Conservation (phyloP, 2,329 filamentous ascomycete species). For the Colletotrichum karsti region DNA sequence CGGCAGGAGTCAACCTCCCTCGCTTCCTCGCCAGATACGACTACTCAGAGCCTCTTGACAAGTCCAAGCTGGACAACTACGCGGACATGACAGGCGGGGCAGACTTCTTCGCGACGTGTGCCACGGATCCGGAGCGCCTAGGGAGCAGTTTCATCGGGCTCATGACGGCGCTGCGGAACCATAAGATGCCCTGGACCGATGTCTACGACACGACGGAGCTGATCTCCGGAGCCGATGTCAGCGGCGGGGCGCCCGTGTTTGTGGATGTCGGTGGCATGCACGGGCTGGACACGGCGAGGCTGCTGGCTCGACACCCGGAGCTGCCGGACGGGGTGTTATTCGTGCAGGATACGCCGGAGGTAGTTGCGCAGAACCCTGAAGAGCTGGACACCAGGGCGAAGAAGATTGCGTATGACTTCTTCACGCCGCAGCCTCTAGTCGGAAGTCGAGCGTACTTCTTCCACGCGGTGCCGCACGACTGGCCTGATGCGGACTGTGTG, state of each 20-base stretch:
- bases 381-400: conserved; percentile 30
- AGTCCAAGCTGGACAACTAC: neutral
- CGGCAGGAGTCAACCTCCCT: conserved; percentile 39
- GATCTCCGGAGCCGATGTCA: conserved; percentile 29
- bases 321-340: conserved; percentile 41
- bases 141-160: conserved; percentile 42
- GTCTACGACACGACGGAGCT: conserved; percentile 36
- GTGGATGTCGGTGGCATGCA: conserved; percentile 49
- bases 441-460: conserved; percentile 47
- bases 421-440: conserved; percentile 33
- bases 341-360: conserved; percentile 47
- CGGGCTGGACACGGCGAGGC: conserved; percentile 43
- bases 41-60: conserved; percentile 41
- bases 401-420: conserved; percentile 34
- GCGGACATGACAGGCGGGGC: conserved; percentile 33
- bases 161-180: conserved; percentile 43
- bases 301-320: conserved; percentile 39
- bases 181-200: conserved; percentile 44
- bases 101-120: conserved; percentile 41
- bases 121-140: conserved; percentile 37
- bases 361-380: conserved; percentile 36
- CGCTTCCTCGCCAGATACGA: conserved; percentile 40
- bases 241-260: conserved; percentile 32
- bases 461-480: conserved; percentile 52
- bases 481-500: conserved; percentile 43